Percentiles rank a stretch among this genome's conserved stretches.
Evolutionary conservation across 306 rosid species (phyloP).

Genomic region (Castanospermum australe): DNA sequence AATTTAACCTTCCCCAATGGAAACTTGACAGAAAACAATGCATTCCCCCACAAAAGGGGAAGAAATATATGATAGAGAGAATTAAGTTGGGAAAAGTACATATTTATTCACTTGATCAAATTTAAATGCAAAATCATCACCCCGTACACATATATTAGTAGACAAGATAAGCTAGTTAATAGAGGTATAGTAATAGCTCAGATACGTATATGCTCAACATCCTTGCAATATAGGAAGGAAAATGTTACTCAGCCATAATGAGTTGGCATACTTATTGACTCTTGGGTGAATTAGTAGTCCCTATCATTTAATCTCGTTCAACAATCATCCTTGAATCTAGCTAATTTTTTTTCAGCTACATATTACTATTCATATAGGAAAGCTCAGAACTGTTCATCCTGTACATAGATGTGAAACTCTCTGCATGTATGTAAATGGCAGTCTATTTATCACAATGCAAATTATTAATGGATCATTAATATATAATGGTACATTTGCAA

Average conservation of each 20-base stretch:
- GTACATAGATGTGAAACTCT: neutral
- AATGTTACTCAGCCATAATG: no score
- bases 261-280: no score
- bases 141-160: neutral
- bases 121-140: neutral
- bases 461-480: neutral
- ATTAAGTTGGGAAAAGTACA: neutral
- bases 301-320: no score
- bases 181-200: neutral
- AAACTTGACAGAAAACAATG: neutral
- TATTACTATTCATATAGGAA: no score
- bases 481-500: neutral
- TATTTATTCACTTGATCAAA: neutral
- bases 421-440: neutral
- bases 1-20: neutral
- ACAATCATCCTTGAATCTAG: no score
- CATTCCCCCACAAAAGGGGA: neutral
- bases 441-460: neutral
- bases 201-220: neutral
- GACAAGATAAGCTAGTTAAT: neutral
- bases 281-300: no score
- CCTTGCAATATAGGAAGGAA: neutral
- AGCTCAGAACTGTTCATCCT: neutral
- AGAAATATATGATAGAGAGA: neutral
- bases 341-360: no score